A percentile compares a stretch with the other conserved stretches of the same genome.
phyloP scores from a whole-genome alignment of 371 early-diverging fungal genomes.

The Actinomortierella wolfii region DNA sequence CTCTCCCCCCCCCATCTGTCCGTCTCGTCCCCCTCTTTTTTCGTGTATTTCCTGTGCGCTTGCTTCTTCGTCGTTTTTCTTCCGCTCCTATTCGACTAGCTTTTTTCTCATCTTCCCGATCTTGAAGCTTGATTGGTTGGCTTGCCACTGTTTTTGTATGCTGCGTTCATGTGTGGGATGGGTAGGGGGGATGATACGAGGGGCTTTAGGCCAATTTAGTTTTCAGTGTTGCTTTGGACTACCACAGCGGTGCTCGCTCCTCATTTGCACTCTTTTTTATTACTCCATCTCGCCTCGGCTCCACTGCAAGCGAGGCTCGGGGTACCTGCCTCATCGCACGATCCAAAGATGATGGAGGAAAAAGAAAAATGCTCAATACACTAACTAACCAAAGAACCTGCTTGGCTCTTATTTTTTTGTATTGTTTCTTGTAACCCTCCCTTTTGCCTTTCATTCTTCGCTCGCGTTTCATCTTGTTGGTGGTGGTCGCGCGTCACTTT shows the following conservation, averaged over 20 bases:
- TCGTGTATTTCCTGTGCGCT: too few relatives aligned
- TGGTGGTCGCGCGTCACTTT: too few relatives aligned
- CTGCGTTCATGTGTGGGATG: too few relatives aligned
- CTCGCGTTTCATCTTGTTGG: too few relatives aligned
- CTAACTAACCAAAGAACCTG: background rate
- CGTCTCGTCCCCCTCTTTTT: too few relatives aligned
- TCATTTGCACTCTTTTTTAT: slow-evolving; percentile 8
- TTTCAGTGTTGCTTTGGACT: too few relatives aligned
- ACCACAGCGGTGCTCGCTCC: slow-evolving; percentile 6
- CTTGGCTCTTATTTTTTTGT: slow-evolving; percentile 2
- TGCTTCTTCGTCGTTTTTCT: background rate
- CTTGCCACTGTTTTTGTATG: background rate
- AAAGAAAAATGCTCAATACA: background rate
- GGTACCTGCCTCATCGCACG: background rate
- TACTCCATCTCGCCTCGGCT: too few relatives aligned
- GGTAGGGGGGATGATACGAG: too few relatives aligned
- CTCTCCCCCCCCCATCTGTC: background rate
- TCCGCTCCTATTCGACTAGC: too few relatives aligned
- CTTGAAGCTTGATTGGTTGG: slow-evolving; percentile 3
- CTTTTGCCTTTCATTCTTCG: background rate
- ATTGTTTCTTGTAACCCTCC: background rate
- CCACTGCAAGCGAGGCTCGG: slow-evolving; percentile 2
- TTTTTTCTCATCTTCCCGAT: background rate
- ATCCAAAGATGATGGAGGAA: background rate
- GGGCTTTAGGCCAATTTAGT: too few relatives aligned